Evolutionary conservation across 495 filamentous ascomycete species (phyloP).

Genomic region (Penicillium bovifimosum): DNA sequence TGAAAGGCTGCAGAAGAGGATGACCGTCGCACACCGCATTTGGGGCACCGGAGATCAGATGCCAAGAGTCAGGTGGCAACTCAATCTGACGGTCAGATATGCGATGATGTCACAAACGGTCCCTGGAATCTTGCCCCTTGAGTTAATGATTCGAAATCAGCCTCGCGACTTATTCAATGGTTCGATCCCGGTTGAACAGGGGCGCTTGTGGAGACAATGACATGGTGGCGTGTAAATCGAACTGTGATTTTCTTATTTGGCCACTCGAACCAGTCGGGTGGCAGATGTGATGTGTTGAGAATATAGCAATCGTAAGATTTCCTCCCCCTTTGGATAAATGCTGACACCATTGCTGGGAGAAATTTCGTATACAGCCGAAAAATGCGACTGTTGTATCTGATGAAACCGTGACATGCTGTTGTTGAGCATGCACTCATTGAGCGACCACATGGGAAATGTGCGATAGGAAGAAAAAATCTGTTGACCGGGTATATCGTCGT

Average conservation of each 20-base stretch:
- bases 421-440: not conserved
- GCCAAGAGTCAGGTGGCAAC: constrained; percentile 25
- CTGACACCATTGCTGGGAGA: constrained; percentile 3
- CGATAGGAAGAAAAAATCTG: constrained; percentile 1
- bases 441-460: not conserved
- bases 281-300: constrained; percentile 9
- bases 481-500: not conserved
- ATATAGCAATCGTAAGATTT: constrained; percentile 12
- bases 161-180: constrained; percentile 6
- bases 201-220: constrained; percentile 12
- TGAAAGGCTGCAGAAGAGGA: not conserved
- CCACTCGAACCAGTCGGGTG: constrained; percentile 25
- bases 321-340: not conserved
- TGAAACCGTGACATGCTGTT: constrained; percentile 1
- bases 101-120: constrained; percentile 30
- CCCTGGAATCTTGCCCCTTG: constrained; percentile 12
- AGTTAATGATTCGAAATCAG: constrained; percentile 12
- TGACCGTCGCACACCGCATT: constrained; percentile 6
- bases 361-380: not conserved
- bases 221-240: constrained; percentile 9
- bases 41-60: constrained; percentile 9
- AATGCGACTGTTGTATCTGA: not conserved
- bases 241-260: constrained; percentile 2
- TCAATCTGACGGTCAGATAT: constrained; percentile 20
- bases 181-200: constrained; percentile 5